Evolutionary conservation across 495 filamentous ascomycete species (phyloP).

Genomic region (Penicillium simplicissimum): DNA sequence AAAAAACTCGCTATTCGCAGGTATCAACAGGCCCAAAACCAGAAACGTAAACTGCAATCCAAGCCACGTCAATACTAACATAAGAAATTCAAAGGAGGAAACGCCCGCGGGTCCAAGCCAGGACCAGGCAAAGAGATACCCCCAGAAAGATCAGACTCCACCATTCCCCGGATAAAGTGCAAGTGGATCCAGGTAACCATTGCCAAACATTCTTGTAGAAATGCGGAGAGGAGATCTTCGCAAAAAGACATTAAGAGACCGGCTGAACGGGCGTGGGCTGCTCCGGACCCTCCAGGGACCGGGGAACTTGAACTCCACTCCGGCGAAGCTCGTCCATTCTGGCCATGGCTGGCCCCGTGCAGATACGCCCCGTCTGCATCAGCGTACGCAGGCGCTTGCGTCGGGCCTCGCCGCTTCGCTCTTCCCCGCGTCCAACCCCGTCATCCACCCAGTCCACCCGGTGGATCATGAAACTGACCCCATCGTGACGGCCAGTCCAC

Average conservation of each 20-base stretch:
- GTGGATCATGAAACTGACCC: conserved; percentile 82
- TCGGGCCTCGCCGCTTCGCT: conserved; percentile 61
- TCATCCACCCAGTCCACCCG: conserved; percentile 81
- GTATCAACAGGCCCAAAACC: conserved; percentile 21
- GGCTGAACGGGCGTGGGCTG: conserved; percentile 34
- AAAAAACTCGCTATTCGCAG: conserved; percentile 21
- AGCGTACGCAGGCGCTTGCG: conserved; percentile 57
- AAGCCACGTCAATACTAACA: conserved; percentile 3
- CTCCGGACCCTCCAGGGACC: conserved; percentile 33
- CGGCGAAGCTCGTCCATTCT: conserved; percentile 46
- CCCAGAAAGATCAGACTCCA: neutral
- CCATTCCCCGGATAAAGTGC: neutral
- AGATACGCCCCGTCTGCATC: conserved; percentile 50
- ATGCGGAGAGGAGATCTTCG: conserved; percentile 1
- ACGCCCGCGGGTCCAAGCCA: neutral
- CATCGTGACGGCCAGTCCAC: conserved; percentile 73
- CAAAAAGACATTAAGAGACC: conserved; percentile 34
- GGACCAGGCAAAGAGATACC: neutral
- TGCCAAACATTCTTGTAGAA: neutral
- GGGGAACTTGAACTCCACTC: conserved; percentile 37
- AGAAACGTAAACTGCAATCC: conserved; percentile 8
- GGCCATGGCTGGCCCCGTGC: conserved; percentile 46
- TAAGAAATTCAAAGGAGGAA: conserved; percentile 2
- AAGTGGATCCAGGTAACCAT: neutral
- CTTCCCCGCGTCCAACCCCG: conserved; percentile 62